Conservation (phyloP, 2,329 filamentous ascomycete genomes). For the Aspergillus novoparasiticus region DNA sequence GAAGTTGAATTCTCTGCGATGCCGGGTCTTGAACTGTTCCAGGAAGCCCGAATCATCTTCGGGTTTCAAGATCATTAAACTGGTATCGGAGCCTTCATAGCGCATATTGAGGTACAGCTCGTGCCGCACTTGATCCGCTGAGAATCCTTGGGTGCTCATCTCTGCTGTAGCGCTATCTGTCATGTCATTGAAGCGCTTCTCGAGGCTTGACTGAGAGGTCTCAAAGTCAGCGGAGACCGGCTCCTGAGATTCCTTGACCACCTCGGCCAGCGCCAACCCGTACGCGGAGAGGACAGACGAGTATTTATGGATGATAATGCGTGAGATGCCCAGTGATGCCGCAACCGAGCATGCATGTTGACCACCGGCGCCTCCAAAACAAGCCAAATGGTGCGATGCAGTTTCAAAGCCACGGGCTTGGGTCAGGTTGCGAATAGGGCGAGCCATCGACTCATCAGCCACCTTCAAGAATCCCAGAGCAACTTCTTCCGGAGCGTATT, state of each 20-base stretch:
- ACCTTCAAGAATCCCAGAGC: slow-evolving; percentile 46
- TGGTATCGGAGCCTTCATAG: slow-evolving; percentile 55
- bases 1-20: slow-evolving; percentile 91
- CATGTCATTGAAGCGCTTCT: slow-evolving; percentile 73
- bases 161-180: slow-evolving; percentile 60
- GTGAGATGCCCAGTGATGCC: slow-evolving; percentile 77
- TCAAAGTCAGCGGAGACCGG: slow-evolving; percentile 59
- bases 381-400: slow-evolving; percentile 84
- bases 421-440: slow-evolving; percentile 85
- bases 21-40: slow-evolving; percentile 79
- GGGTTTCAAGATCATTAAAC: slow-evolving; percentile 57
- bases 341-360: slow-evolving; percentile 93
- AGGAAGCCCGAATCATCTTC: slow-evolving; percentile 81
- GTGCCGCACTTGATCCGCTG: slow-evolving; percentile 41
- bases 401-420: slow-evolving; percentile 93
- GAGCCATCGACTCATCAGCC: slow-evolving; percentile 49
- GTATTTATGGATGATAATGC: slow-evolving; percentile 86
- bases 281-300: slow-evolving; percentile 91
- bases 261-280: slow-evolving; percentile 88
- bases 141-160: slow-evolving; percentile 49
- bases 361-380: slow-evolving; percentile 88
- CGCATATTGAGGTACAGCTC: slow-evolving; percentile 52
- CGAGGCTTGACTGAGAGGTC: slow-evolving; percentile 49
- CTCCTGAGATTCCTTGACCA: slow-evolving; percentile 82
- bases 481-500: slow-evolving; percentile 54